Percentiles rank a stretch among this genome's conserved stretches.
phyloP scores from a whole-genome alignment of 2,329 filamentous ascomycete species.

The Diaporthe australafricana region DNA sequence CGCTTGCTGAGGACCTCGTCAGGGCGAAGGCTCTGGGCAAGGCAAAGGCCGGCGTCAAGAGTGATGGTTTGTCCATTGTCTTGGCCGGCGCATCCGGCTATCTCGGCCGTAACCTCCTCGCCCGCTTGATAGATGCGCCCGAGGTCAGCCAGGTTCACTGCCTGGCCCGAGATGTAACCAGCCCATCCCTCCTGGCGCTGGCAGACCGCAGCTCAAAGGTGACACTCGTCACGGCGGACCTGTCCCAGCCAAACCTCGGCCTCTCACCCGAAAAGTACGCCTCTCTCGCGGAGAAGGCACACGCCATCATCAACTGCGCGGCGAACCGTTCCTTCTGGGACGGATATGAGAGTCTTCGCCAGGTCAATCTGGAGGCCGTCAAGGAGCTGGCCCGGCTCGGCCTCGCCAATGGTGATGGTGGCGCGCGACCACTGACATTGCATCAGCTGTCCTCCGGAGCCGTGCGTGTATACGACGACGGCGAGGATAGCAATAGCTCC shows the following conservation, averaged over 20 bases:
- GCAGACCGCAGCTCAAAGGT: no score
- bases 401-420: neutral
- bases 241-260: no score
- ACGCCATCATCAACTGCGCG: constrained; percentile 64
- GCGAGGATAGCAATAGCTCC: no score
- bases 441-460: no score
- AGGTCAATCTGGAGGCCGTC: constrained; percentile 51
- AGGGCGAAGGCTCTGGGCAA: neutral
- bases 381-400: constrained; percentile 48
- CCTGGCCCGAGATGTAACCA: constrained; percentile 47
- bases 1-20: no score
- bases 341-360: constrained; percentile 48
- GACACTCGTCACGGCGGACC: no score
- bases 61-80: constrained; percentile 35
- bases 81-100: constrained; percentile 55
- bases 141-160: constrained; percentile 54
- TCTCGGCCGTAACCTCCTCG: constrained; percentile 52
- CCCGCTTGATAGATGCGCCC: constrained; percentile 46
- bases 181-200: no score
- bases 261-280: no score
- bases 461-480: no score
- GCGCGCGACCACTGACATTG: no score
- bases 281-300: neutral
- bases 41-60: no score
- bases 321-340: constrained; percentile 53